Evolutionary conservation across 768 basidiomycete species (phyloP), one percentile per base, ranked within the genome.

Genomic region (Lyophyllum shimeji): DNA sequence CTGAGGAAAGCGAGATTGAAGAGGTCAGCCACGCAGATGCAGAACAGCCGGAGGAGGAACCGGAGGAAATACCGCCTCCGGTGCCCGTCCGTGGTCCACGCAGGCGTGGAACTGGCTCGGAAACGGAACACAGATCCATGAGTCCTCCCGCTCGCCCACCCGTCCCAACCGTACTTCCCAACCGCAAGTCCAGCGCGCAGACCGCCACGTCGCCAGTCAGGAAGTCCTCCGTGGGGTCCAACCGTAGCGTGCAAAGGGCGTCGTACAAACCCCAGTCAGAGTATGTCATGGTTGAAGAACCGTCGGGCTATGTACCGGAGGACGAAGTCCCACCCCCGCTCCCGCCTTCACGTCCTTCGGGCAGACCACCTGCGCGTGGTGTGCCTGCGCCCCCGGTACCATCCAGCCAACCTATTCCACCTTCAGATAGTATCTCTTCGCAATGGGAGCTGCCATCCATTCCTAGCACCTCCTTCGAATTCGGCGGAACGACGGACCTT

Each of bases 1-100:
- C 79, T 6, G 87, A 89, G 63, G 87, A 89, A 62, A 89, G 86
- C 58, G 87, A 89, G 64, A 73, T 83, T 13, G 88, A 90, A 60
- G 87, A 89, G 60, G 81, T 86, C 8, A 74, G 70, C 8, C 76
- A 85, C 56, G 82, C 84, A 33, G 85, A 87, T 58, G 79, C 74
- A 17, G 51, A 56, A 31, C 56, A 60, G 8, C 69, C 66, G 21
- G 67, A 59, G 6, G 70, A 71, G 49, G 76, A 81, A 52, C 77
- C 72, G 33, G 76, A 78, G 50, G 81, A 80, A 49, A 71, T 70
- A 2, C 78, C 83, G 0, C 84, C 85, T 21, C 81, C 84, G 8
- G 72, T 85, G 25, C 85, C 87, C 15, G 71, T 77, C 24, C 80
- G 84, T 23, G 68, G 60, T 20, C 46, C 58, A 21, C 56, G 67